Evolutionary conservation across 176 grass and related monocot species (phyloP).

Genomic region (Microstegium vimineum): DNA sequence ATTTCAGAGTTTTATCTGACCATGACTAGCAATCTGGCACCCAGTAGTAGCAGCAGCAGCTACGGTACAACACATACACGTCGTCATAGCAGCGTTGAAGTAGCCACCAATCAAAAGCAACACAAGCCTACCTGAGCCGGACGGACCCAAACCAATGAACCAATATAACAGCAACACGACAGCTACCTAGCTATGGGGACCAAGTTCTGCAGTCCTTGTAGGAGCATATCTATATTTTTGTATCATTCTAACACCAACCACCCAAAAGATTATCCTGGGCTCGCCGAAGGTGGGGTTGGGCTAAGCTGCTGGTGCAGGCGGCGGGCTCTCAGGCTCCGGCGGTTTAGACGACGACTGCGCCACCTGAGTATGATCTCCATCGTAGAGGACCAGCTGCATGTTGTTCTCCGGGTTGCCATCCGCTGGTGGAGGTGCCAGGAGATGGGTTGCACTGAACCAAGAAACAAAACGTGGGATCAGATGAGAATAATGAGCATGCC

Average conservation of each 20-base stretch:
- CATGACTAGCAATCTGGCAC: too few species aligned
- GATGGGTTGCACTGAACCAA: slow-evolving; percentile 18
- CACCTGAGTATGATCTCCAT: neutral
- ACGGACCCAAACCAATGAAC: neutral
- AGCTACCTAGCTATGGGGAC: neutral
- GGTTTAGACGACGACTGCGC: neutral
- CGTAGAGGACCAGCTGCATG: neutral
- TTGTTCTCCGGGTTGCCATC: neutral
- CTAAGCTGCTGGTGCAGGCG: neutral
- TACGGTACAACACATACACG: too few species aligned
- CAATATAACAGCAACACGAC: neutral
- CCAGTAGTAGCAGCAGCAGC: too few species aligned
- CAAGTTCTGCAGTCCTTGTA: neutral
- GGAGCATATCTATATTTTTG: neutral
- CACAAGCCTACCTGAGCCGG: neutral
- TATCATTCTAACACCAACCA: neutral
- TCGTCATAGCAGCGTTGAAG: neutral
- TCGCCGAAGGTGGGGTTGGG: neutral
- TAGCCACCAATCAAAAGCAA: too few species aligned
- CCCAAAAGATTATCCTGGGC: neutral
- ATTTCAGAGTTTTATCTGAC: too few species aligned
- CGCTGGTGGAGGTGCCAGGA: neutral
- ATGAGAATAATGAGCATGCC: neutral
- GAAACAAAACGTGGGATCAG: slow-evolving; percentile 3
- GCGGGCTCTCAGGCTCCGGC: neutral